These are phyloP conservation scores for Cercospora sp. DNA, from an alignment of 2,329 filamentous ascomycete species.

Conservation along the genomic window DNA sequence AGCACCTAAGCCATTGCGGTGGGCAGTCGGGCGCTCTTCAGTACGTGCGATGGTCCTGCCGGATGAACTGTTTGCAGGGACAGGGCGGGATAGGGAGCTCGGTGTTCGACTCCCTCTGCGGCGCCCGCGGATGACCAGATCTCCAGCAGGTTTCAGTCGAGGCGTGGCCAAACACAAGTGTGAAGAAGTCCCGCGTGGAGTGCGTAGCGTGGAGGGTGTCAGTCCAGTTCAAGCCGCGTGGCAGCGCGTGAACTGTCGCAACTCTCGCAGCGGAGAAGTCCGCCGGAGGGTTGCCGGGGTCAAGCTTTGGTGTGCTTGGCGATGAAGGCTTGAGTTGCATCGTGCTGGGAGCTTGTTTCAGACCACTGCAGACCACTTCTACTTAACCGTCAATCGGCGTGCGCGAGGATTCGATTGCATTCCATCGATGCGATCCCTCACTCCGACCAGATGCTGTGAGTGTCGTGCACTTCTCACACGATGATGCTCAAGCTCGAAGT, in stretches of 20 bases:
- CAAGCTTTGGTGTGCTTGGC: constrained; percentile 3
- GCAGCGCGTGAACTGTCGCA: neutral
- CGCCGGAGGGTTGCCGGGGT: neutral
- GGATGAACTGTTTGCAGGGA: neutral
- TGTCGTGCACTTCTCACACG: neutral
- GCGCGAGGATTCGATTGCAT: neutral
- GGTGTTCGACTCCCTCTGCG: neutral
- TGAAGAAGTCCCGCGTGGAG: neutral
- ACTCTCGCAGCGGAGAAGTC: neutral
- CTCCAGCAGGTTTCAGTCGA: neutral
- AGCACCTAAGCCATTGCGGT: neutral
- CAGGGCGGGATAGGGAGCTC: no score
- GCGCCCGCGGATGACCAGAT: neutral
- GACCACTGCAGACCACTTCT: neutral
- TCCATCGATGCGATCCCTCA: neutral
- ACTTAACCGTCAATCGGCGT: neutral
- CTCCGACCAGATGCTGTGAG: neutral
- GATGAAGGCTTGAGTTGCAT: neutral
- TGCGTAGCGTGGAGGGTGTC: neutral
- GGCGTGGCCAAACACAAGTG: neutral
- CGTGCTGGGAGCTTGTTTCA: neutral
- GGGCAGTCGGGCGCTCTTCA: neutral
- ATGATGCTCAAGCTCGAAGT: neutral
- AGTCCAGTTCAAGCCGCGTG: neutral
- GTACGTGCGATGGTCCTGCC: neutral